phyloP scores from a whole-genome alignment of 2,329 filamentous ascomycete species.

The Clonostachys rosea region DNA sequence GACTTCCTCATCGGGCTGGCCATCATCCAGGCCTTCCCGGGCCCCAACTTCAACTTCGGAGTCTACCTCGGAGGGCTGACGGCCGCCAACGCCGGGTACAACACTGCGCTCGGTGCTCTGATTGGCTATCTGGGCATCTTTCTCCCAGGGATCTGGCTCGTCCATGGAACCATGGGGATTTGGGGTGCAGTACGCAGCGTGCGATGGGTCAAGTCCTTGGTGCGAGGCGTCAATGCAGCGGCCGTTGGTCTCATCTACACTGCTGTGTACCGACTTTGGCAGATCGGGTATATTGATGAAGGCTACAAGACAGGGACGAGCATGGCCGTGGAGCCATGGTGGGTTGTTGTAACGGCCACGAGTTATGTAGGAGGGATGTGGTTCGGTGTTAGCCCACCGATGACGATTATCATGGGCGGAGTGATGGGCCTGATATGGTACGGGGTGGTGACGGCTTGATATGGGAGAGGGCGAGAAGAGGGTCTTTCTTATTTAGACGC shows the following conservation, averaged over 20 bases:
- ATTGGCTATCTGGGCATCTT: constrained; percentile 46
- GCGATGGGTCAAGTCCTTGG: constrained; percentile 30
- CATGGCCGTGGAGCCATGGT: constrained; percentile 53
- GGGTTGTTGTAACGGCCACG: constrained; percentile 49
- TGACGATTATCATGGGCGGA: constrained; percentile 20
- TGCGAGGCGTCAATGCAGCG: constrained; percentile 47
- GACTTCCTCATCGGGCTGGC: constrained; percentile 72
- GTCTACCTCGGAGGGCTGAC: constrained; percentile 50
- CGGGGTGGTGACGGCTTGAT: constrained; percentile 8
- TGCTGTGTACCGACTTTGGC: constrained; percentile 55
- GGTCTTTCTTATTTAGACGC: neutral
- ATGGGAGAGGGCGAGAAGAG: neutral
- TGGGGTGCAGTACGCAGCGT: constrained; percentile 43
- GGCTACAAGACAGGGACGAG: constrained; percentile 38
- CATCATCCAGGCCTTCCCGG: constrained; percentile 65
- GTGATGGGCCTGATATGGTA: constrained; percentile 19
- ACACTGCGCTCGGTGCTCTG: constrained; percentile 34
- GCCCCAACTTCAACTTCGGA: constrained; percentile 41
- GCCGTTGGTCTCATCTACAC: constrained; percentile 57
- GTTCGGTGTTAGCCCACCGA: constrained; percentile 18
- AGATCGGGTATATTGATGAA: constrained; percentile 50
- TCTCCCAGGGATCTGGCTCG: constrained; percentile 35
- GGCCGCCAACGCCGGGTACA: constrained; percentile 24
- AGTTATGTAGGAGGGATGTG: constrained; percentile 20
- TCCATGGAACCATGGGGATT: constrained; percentile 42